phyloP scores from a whole-genome alignment of 805 yeast genomes.

The Cyberlindnera saturnus region DNA sequence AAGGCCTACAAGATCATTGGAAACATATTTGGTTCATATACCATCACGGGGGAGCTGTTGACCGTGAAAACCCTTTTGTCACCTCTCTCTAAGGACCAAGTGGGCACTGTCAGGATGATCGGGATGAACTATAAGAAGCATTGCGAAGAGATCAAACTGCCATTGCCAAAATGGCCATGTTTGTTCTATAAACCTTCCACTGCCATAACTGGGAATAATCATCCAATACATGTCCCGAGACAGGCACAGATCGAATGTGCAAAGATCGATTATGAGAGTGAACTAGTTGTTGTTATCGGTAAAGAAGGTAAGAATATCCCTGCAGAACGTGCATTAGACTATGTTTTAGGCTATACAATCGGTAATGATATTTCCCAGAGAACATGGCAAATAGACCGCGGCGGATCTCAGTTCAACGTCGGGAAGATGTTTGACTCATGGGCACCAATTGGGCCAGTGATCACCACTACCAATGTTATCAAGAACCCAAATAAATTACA shows the following conservation, averaged over 20 bases:
- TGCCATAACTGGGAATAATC: conserved; percentile 37
- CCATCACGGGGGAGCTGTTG: conserved; percentile 29
- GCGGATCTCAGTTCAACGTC: conserved; percentile 47
- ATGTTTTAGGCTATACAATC: conserved; percentile 45
- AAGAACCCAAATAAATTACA: conserved; percentile 27
- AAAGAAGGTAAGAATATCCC: conserved; percentile 38
- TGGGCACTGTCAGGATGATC: conserved; percentile 38
- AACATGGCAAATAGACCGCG: conserved; percentile 48
- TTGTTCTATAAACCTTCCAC: conserved; percentile 46
- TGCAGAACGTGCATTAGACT: conserved; percentile 36
- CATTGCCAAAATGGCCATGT: conserved; percentile 43
- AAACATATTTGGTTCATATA: conserved; percentile 31
- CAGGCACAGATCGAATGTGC: conserved; percentile 28
- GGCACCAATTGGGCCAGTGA: conserved; percentile 54
- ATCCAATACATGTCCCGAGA: conserved; percentile 36
- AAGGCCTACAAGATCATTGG: conserved; percentile 42
- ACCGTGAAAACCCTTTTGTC: conserved; percentile 31
- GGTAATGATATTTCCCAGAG: conserved; percentile 55
- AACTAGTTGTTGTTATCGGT: conserved; percentile 49
- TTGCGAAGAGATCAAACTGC: conserved; percentile 32
- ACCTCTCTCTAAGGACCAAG: conserved; percentile 33
- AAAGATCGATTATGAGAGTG: conserved; percentile 48
- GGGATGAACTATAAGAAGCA: conserved; percentile 48
- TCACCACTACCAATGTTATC: conserved; percentile 32
- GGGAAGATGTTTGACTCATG: conserved; percentile 51